These are phyloP conservation scores for Thalassiosira hispida DNA, from an alignment of 352 stramenopile genomes.

Conservation along the genomic window DNA sequence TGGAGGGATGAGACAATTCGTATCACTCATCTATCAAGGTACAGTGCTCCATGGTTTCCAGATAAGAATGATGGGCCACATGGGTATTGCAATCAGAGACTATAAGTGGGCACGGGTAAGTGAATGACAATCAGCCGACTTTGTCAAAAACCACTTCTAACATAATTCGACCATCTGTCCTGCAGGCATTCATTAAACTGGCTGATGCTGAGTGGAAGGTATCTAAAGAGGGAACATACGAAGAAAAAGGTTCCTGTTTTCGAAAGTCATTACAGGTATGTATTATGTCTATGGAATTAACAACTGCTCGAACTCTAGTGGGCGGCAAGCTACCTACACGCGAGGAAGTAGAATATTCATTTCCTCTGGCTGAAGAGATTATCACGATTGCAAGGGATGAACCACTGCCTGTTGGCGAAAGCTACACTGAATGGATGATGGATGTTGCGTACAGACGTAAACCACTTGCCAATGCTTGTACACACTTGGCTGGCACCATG, in stretches of 20 bases:
- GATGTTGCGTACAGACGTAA: slow-evolving; percentile 3
- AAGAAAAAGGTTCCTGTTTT: background rate
- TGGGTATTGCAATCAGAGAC: background rate
- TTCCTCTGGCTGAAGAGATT: slow-evolving; percentile 12
- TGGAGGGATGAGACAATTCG: slow-evolving; percentile 4
- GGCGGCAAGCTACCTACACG: background rate
- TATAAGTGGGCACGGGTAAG: slow-evolving; percentile 11
- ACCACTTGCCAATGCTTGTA: slow-evolving; percentile 2
- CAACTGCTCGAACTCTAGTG: background rate
- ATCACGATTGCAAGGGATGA: background rate
- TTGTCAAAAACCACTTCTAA: no score
- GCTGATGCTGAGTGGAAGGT: slow-evolving; percentile 15
- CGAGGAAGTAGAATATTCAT: slow-evolving; percentile 1
- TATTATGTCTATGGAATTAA: slow-evolving; percentile 5
- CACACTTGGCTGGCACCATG: slow-evolving; percentile 5
- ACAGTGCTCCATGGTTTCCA: background rate
- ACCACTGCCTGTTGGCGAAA: background rate
- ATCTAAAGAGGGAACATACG: slow-evolving; percentile 1
- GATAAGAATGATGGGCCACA: background rate
- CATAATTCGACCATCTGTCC: no score
- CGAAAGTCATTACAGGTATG: slow-evolving; percentile 19
- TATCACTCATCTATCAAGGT: background rate
- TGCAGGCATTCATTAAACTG: slow-evolving; percentile 12
- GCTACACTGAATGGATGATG: background rate
- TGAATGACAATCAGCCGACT: no score